Conservation (phyloP, 495 filamentous ascomycete genomes). For the Aspergillus mulundensis region DNA sequence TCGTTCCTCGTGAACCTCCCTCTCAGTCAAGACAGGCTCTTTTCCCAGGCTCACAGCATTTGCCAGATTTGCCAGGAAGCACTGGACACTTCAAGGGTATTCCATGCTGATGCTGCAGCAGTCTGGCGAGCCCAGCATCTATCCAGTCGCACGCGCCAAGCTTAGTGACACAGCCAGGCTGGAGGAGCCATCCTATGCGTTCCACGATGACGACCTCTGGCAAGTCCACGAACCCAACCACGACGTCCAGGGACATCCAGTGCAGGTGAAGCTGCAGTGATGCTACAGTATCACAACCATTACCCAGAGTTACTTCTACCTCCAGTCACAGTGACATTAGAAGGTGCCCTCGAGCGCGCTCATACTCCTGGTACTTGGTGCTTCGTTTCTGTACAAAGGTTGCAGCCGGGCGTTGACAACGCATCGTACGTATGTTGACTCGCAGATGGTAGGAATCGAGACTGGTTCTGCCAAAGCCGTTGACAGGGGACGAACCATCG, state of each 20-base stretch:
- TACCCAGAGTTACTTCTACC: constrained; percentile 1
- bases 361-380: background rate
- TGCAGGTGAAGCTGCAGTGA: background rate
- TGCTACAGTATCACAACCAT: constrained; percentile 7
- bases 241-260: background rate
- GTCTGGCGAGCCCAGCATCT: background rate
- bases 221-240: background rate
- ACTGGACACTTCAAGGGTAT: background rate
- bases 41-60: background rate
- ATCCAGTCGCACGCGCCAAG: background rate
- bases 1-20: background rate
- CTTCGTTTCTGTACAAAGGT: background rate
- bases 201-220: background rate
- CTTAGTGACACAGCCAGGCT: background rate
- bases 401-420: background rate
- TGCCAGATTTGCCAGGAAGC: too few relatives aligned
- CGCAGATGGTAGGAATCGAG: background rate
- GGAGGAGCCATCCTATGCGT: background rate
- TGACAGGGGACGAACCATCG: background rate
- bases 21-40: background rate
- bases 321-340: constrained; percentile 4
- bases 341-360: background rate
- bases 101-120: background rate
- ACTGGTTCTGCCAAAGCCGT: background rate
- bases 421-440: background rate